Conservation (phyloP, 371 early-diverging fungal species). For the Rhizopus arrhizus region DNA sequence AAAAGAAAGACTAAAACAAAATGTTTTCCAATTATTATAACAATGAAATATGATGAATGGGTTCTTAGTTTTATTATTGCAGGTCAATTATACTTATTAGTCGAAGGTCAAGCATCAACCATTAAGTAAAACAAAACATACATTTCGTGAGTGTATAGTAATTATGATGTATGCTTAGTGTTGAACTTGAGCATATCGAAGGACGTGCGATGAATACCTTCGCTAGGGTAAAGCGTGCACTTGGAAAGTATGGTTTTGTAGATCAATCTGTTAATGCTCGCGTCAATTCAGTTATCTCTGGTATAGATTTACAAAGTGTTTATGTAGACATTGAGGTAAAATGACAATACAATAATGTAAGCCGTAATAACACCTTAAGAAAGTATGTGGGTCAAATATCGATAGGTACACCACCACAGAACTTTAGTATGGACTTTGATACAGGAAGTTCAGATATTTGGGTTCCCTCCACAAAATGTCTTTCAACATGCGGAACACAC, state of each 20-base stretch:
- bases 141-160: no score
- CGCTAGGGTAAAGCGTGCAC: slow-evolving; percentile 24
- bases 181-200: slow-evolving; percentile 24
- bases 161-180: slow-evolving; percentile 11
- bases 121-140: no score
- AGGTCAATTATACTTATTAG: no score
- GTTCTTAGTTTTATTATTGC: no score
- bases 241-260: slow-evolving; percentile 38
- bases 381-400: slow-evolving; percentile 57
- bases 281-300: slow-evolving; percentile 20
- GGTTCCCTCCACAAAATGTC: slow-evolving; percentile 46
- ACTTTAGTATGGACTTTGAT: slow-evolving; percentile 57
- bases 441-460: slow-evolving; percentile 62
- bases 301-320: slow-evolving; percentile 33
- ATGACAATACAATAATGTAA: neutral
- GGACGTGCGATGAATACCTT: slow-evolving; percentile 36
- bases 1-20: no score
- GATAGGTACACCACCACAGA: slow-evolving; percentile 60
- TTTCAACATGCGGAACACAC: slow-evolving; percentile 27
- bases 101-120: no score
- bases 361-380: neutral
- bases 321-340: slow-evolving; percentile 46
- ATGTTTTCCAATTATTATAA: no score
- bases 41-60: no score
- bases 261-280: slow-evolving; percentile 17